Conservation (phyloP, 1,284 basidiomycete genomes). For the Ustilago tritici region DNA sequence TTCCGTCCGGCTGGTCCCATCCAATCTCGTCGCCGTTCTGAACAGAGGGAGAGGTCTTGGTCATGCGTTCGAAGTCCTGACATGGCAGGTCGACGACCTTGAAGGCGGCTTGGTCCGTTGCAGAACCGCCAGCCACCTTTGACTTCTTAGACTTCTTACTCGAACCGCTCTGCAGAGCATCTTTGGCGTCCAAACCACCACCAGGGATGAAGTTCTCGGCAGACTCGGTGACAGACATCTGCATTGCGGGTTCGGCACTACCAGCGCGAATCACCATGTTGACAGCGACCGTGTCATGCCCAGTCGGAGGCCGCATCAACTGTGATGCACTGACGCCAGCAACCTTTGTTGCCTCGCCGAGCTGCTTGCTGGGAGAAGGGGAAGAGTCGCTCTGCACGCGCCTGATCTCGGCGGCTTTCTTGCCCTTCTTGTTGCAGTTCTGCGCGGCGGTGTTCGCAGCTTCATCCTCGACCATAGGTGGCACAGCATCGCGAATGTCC, state of each 20-base stretch:
- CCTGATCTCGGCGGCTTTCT: conserved; percentile 28
- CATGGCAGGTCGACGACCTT: conserved; percentile 38
- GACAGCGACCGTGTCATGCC: conserved; percentile 10
- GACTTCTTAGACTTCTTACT: conserved; percentile 40
- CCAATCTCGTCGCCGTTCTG: conserved; percentile 53
- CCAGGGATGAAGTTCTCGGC: conserved; percentile 2
- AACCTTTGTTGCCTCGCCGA: conserved; percentile 9
- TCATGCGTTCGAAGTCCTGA: conserved; percentile 49
- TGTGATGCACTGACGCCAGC: conserved; percentile 1
- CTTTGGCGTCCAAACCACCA: conserved; percentile 6
- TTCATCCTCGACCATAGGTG: conserved; percentile 16
- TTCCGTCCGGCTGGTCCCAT: conserved; percentile 67
- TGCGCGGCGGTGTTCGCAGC: conserved; percentile 11
- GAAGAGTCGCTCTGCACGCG: conserved; percentile 46
- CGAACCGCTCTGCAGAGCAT: conserved; percentile 12
- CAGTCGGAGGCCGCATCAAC: conserved; percentile 18
- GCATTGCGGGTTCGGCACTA: conserved; percentile 25
- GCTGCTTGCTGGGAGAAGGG: conserved; percentile 34
- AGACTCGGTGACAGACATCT: conserved; percentile 8
- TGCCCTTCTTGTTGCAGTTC: conserved; percentile 35
- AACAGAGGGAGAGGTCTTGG: conserved; percentile 23
- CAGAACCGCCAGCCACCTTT: conserved; percentile 23
- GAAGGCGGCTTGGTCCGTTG: conserved; percentile 30
- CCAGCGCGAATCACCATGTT: conserved; percentile 19
- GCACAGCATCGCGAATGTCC: conserved; percentile 26